Base-by-base conservation (phyloP, 768 basidiomycete genomes). In the Mycena belliarum region DNA sequence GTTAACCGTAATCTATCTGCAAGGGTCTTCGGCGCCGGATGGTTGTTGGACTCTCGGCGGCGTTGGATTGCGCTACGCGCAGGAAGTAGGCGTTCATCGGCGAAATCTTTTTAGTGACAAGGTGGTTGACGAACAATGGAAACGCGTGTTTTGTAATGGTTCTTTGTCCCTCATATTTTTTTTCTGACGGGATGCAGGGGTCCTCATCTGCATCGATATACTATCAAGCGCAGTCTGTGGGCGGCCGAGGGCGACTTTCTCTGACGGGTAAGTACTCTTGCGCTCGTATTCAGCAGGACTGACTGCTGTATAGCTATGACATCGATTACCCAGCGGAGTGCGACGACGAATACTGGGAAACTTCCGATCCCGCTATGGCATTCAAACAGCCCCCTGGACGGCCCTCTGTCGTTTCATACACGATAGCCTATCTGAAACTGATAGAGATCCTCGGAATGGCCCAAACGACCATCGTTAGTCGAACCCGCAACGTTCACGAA, bases 241-340 rank as follows among this genome's bases (percentile, higher is more conserved):
- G 16, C 74, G 88, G 10, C 85, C 86, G 0, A 73, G 81, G 48
- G 78, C 82, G 5, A 75, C 87, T 4, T 77, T 81, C 41, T 82
- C 84, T 43, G 79, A 81, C 56, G 87, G 87, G 79, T 82, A 41
- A 26, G 83, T 74, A 6, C 4, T 18, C 33, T 35, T 35, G 29
- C 12, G 29, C 29, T 12, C 6, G 29, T 35, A 35, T 4, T 6
- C 15, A 15, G 24, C n/a, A 21, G 21, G 29, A 12, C n/a, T 55
- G n/a, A 54, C n/a, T 48, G 10, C 28, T 24, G 33, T 29, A 16
- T 55, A 86, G 86, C 60, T 84, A 87, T 64, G 87, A 89, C 60
- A 72, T 84, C 9, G 87, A 88, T 45, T 76, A 82, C n/a, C 86
- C 85, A 5, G 78, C 83, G n/a, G 86, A 89, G 62, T 80, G 79